phyloP scores from a whole-genome alignment of 176 grass and related monocot genomes.

The Alopecurus myosuroides region DNA sequence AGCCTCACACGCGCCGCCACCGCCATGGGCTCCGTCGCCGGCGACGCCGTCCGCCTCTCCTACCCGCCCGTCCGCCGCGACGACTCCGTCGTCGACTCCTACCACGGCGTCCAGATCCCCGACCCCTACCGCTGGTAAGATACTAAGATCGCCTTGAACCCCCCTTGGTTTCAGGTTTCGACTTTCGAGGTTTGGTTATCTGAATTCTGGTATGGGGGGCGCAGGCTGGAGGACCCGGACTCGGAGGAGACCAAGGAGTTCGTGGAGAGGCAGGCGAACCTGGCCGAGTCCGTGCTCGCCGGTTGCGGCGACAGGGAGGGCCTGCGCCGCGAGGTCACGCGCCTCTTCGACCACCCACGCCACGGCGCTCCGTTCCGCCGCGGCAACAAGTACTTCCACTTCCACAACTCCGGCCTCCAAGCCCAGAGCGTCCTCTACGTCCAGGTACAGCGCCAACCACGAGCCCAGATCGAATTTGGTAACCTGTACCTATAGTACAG shows the following conservation, averaged over 20 bases:
- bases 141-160: not conserved
- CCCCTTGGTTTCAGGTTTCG: not conserved
- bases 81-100: conserved; percentile 53
- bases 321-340: conserved; percentile 54
- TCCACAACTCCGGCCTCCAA: conserved; percentile 92
- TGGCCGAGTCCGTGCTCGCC: conserved; percentile 63
- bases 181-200: not conserved
- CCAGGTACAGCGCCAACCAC: conserved; percentile 38
- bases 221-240: conserved; percentile 94
- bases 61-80: conserved; percentile 67
- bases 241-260: conserved; percentile 85
- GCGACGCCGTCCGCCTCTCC: conserved; percentile 25
- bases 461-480: not conserved
- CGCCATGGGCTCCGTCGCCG: conserved; percentile 55
- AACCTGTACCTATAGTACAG: not conserved
- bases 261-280: conserved; percentile 58
- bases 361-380: conserved; percentile 71
- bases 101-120: conserved; percentile 58
- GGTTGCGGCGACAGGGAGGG: conserved; percentile 54
- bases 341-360: conserved; percentile 75
- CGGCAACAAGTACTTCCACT: conserved; percentile 81
- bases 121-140: conserved; percentile 83
- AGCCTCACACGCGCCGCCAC: not conserved
- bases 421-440: conserved; percentile 91
- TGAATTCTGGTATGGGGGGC: not conserved